These are phyloP conservation scores for Neodidymelliopsis sp. DNA, from an alignment of 2,329 filamentous ascomycete species.

Conservation along the genomic window DNA sequence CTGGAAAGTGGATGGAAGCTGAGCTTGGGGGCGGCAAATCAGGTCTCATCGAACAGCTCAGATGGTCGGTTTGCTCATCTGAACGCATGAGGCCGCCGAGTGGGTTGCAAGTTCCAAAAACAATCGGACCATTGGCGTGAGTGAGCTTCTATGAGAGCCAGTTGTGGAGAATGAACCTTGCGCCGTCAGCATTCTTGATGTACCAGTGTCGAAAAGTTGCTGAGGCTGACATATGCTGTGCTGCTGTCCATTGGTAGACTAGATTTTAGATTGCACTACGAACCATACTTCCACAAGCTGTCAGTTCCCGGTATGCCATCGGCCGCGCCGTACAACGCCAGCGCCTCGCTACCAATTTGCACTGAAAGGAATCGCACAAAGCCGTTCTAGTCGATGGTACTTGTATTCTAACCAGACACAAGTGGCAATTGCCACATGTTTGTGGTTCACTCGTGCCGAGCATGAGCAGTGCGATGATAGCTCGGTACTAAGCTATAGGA, in stretches of 20 bases:
- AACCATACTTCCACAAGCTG: conserved; percentile 12
- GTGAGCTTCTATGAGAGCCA: no score
- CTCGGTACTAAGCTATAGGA: background rate
- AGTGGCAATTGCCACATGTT: conserved; percentile 12
- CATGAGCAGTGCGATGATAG: background rate
- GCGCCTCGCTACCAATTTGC: conserved; percentile 39
- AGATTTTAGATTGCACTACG: conserved; percentile 3
- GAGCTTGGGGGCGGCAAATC: no score
- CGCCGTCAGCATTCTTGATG: background rate
- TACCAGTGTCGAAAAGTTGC: background rate
- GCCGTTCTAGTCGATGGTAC: conserved; percentile 5
- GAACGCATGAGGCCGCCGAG: background rate
- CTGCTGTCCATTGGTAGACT: conserved; percentile 1
- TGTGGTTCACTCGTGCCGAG: background rate
- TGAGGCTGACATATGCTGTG: conserved; percentile 1
- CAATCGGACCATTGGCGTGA: no score
- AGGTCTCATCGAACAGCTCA: no score
- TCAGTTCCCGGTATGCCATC: conserved; percentile 34
- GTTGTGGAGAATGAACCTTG: no score
- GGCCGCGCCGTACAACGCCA: conserved; percentile 43
- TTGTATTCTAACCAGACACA: background rate
- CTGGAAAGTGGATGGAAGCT: no score
- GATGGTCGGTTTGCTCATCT: no score
- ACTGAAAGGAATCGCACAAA: background rate
- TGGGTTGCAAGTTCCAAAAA: background rate